Evolutionary conservation across 257 asterid species (phyloP), one percentile per base, ranked within the genome.

Genomic region (Capsicum pubescens): DNA sequence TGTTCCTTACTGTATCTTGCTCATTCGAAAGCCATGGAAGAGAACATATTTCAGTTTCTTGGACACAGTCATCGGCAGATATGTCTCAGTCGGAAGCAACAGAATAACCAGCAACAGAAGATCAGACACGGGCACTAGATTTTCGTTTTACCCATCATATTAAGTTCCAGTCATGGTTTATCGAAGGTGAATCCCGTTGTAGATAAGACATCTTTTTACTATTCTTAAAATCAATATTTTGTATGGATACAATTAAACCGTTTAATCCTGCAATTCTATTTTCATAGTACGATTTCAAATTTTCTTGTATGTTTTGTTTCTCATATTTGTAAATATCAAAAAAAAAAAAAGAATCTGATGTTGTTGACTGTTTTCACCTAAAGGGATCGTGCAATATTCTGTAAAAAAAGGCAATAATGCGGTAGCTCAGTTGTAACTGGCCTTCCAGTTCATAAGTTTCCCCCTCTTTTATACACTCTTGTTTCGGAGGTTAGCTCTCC

Each of bases 11-110:
- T 21, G 84, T 16, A 74, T 86, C 16, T 36, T 90, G n/a, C 81
- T 69, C 17, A 16, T 89, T 57, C 77, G 79, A 79, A 90, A 85
- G 76, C 77, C 91, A 7, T 90, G 92, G 92, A 84, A 89, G 32
- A 89, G 77, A 1, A 80, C 44, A 61, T 92, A 90, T 82, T 89
- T 84, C 1, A 84, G 78, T 69, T 87, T 87, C 83, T 86, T 90
- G 80, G 92, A 92, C 46, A 74, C 57, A 58, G 21, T 87, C 19
- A 84, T 86, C 13, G 3, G 6, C 46, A 89, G 83, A 61, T 68
- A 87, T 15, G 74, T 80, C 5, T 46, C 60, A 5, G 32, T 69
- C 2, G 54, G 74, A 26, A 80, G 82, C 13, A 63, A 80, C 59
- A 17, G 58, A 83, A 6, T 35, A 58, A 17, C 68, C 10, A 36